Conservation (phyloP, 768 basidiomycete species). For the Phaffia australis region DNA sequence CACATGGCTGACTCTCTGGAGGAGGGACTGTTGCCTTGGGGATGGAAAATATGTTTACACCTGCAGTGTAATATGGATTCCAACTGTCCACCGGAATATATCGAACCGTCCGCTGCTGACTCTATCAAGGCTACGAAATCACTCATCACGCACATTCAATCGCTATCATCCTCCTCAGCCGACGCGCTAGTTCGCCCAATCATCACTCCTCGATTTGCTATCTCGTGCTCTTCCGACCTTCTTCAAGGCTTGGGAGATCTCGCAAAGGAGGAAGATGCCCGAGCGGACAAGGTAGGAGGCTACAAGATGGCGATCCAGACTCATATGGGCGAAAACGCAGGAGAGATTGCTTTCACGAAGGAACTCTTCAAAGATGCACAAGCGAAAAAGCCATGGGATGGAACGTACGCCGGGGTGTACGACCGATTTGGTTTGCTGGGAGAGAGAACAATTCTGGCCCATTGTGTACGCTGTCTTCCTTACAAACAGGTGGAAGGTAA, state of each 20-base stretch:
- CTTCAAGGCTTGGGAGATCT: slow-evolving; percentile 54
- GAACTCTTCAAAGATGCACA: slow-evolving; percentile 41
- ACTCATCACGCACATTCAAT: slow-evolving; percentile 59
- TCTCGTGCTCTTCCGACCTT: slow-evolving; percentile 68
- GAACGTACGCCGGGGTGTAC: slow-evolving; percentile 47
- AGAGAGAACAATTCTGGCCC: slow-evolving; percentile 72
- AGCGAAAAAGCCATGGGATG: slow-evolving; percentile 13
- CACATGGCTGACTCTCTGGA: neutral
- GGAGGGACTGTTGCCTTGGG: no score
- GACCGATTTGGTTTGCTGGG: slow-evolving; percentile 65
- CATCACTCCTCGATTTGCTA: slow-evolving; percentile 91
- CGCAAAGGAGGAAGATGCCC: slow-evolving; percentile 36
- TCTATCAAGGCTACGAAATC: slow-evolving; percentile 55
- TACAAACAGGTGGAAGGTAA: neutral
- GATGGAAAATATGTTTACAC: no score
- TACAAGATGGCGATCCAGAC: slow-evolving; percentile 71
- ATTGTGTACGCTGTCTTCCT: slow-evolving; percentile 48
- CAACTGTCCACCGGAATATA: slow-evolving; percentile 55
- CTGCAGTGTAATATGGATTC: slow-evolving; percentile 76
- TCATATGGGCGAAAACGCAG: slow-evolving; percentile 73
- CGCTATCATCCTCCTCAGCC: slow-evolving; percentile 36
- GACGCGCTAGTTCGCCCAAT: slow-evolving; percentile 67
- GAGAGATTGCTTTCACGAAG: slow-evolving; percentile 59
- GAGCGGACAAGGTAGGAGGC: slow-evolving; percentile 39
- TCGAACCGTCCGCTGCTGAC: slow-evolving; percentile 50